A percentile compares a stretch with the other conserved stretches of the same genome.
Evolutionary conservation across 441 rosid genomes (phyloP).

Genomic region (Manihot esculenta): DNA sequence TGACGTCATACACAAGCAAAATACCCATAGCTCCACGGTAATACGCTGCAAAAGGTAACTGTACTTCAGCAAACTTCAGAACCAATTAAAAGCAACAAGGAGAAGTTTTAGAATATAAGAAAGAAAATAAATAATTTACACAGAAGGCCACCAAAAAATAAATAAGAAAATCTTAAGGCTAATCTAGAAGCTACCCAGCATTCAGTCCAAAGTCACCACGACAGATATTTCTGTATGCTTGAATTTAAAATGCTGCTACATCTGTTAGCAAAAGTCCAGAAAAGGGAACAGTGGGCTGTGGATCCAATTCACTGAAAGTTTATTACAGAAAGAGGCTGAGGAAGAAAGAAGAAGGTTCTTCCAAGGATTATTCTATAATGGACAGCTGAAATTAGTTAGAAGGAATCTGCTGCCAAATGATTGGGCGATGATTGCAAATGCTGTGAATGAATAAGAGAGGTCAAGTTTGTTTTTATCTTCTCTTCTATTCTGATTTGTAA

Average conservation of each 20-base stretch:
- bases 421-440: too few relatives aligned
- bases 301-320: too few relatives aligned
- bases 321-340: too few relatives aligned
- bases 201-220: background rate
- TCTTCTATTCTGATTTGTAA: too few relatives aligned
- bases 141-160: background rate
- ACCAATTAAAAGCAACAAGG: slow-evolving; percentile 10
- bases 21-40: slow-evolving; percentile 98
- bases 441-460: too few relatives aligned
- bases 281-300: too few relatives aligned
- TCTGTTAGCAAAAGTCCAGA: too few relatives aligned
- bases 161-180: background rate
- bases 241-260: background rate
- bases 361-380: too few relatives aligned
- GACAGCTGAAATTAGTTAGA: too few relatives aligned
- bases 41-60: slow-evolving; percentile 61
- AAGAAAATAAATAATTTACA: background rate
- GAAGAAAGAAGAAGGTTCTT: too few relatives aligned
- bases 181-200: background rate
- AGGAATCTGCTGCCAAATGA: too few relatives aligned
- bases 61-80: slow-evolving; percentile 19
- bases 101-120: background rate
- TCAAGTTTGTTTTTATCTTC: too few relatives aligned
- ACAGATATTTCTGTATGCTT: background rate
- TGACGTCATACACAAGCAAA: slow-evolving; percentile 94